Conservation (phyloP, 352 stramenopile species). For the Globisporangium spinosum region DNA sequence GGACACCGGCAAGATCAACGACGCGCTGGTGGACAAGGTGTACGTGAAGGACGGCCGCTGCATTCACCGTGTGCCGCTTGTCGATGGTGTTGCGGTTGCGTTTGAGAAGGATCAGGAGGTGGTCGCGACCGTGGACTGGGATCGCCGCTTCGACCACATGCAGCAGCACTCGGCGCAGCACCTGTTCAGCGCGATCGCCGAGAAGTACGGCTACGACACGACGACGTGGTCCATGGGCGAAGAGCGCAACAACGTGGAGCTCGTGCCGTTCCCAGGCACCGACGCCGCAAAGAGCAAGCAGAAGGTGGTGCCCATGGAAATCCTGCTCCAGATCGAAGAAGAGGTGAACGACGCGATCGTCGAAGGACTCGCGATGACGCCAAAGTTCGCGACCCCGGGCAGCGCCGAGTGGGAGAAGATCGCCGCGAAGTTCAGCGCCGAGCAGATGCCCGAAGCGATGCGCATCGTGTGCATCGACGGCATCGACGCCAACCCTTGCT, state of each 20-base stretch:
- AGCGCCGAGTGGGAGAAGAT: constrained; percentile 54
- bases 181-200: constrained; percentile 80
- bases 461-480: constrained; percentile 83
- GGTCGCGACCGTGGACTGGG: constrained; percentile 63
- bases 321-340: constrained; percentile 55
- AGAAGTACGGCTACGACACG: constrained; percentile 64
- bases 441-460: constrained; percentile 59
- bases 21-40: constrained; percentile 44
- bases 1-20: constrained; percentile 66
- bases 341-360: constrained; percentile 80
- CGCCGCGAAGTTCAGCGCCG: constrained; percentile 51
- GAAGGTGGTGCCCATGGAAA: constrained; percentile 29
- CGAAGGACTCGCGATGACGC: constrained; percentile 45
- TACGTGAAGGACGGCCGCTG: constrained; percentile 67
- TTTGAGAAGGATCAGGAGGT: constrained; percentile 53
- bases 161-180: constrained; percentile 89
- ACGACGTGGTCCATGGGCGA: constrained; percentile 57
- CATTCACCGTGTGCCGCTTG: constrained; percentile 44
- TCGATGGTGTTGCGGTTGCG: constrained; percentile 16
- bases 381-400: constrained; percentile 50
- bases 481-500: constrained; percentile 86
- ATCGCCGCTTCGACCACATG: constrained; percentile 84
- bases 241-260: constrained; percentile 77
- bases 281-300: constrained; percentile 23
- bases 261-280: constrained; percentile 37